Percentiles rank a stretch among this genome's conserved stretches.
phyloP scores from a whole-genome alignment of 179 eudicot species.

The Sideroxylon spinosum region DNA sequence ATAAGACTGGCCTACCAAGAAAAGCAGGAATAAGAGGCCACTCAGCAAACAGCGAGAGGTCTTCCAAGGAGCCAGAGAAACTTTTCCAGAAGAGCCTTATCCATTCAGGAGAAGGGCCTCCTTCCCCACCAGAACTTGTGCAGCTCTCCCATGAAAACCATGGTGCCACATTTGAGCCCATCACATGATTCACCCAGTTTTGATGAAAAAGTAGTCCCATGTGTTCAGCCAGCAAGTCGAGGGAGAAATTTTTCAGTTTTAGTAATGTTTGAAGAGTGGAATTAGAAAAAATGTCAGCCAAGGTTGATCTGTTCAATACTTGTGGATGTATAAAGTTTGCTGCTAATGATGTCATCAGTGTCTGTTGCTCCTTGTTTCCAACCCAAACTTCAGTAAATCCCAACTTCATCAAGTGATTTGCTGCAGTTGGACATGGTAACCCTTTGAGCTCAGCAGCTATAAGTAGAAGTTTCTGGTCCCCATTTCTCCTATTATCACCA shows the following conservation, averaged over 20 bases:
- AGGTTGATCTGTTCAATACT: conserved; percentile 63
- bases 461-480: conserved; percentile 42
- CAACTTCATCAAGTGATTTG: conserved; percentile 48
- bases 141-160: conserved; percentile 95
- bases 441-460: conserved; percentile 79
- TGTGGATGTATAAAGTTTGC: conserved; percentile 74
- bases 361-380: conserved; percentile 78
- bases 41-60: conserved; percentile 76
- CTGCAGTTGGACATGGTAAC: conserved; percentile 87
- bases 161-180: conserved; percentile 65
- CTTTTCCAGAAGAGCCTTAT: conserved; percentile 87
- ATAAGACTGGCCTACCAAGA: conserved; percentile 88
- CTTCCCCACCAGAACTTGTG: conserved; percentile 51
- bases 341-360: conserved; percentile 59
- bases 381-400: conserved; percentile 83
- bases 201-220: conserved; percentile 74
- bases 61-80: conserved; percentile 66
- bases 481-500: conserved; percentile 30
- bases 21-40: conserved; percentile 99
- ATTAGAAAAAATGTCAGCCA: conserved; percentile 58
- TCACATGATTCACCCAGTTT: conserved; percentile 86
- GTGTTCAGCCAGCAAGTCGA: conserved; percentile 64
- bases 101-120: conserved; percentile 94
- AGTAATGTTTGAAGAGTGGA: conserved; percentile 44
- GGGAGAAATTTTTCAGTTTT: conserved; percentile 64